Percentiles rank a stretch among this genome's conserved stretches.
Conservation (phyloP, 192 early-diverging fungal species). For the Backusella tarrabulga region DNA sequence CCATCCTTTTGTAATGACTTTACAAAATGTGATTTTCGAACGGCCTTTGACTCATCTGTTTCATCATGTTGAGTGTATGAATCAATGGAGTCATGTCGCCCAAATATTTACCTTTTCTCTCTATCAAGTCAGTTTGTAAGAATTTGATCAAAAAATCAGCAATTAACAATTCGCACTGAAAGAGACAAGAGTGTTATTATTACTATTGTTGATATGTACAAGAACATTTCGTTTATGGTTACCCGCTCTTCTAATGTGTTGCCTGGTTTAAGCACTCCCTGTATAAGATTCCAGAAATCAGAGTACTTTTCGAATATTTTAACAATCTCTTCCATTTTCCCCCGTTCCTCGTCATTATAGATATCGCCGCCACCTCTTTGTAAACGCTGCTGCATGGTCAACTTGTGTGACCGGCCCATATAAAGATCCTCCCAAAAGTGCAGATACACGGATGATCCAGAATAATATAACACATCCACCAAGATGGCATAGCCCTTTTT, state of each 20-base stretch:
- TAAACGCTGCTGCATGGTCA: not conserved
- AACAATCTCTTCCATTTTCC: not conserved
- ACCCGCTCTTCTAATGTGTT: not conserved
- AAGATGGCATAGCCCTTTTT: not conserved
- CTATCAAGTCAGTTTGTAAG: not conserved
- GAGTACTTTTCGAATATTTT: not conserved
- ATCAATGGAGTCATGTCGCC: not conserved
- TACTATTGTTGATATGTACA: not conserved
- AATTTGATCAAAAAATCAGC: conserved; percentile 1
- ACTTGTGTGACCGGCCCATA: not conserved
- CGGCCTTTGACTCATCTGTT: not conserved
- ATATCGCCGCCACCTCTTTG: not conserved
- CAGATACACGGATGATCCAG: not conserved
- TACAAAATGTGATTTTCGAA: not conserved
- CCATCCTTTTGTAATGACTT: not conserved
- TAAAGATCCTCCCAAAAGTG: not conserved
- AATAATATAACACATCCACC: not conserved
- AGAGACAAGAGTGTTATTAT: not conserved
- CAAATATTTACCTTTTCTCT: not conserved
- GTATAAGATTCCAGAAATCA: not conserved
- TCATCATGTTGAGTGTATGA: not conserved
- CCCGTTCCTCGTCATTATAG: not conserved
- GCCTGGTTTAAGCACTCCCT: not conserved
- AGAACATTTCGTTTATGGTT: not conserved
- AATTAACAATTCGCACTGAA: not conserved